Percentiles rank a stretch among this genome's conserved stretches.
Evolutionary conservation across 768 basidiomycete genomes (phyloP).

Genomic region (Tubosaeta sp.): DNA sequence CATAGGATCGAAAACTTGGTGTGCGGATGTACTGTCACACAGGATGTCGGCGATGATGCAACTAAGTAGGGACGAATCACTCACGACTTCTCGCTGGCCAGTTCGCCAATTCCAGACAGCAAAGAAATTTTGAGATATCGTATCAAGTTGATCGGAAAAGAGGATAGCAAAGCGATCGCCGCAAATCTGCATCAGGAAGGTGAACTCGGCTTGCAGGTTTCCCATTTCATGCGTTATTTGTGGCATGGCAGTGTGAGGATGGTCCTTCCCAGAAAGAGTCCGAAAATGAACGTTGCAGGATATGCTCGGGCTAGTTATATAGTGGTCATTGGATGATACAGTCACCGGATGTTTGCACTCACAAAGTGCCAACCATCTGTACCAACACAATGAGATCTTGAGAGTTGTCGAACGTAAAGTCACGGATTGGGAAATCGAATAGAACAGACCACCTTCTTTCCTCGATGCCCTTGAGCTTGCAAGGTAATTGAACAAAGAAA

Average conservation of each 20-base stretch:
- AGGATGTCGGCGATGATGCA: slow-evolving; percentile 2
- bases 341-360: slow-evolving; percentile 2
- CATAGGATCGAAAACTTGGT: slow-evolving; percentile 28
- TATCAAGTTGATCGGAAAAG: slow-evolving; percentile 12
- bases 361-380: slow-evolving; percentile 20
- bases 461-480: slow-evolving; percentile 24
- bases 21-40: slow-evolving; percentile 11
- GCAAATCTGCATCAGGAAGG: slow-evolving; percentile 31
- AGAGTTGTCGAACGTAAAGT: slow-evolving; percentile 35
- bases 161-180: slow-evolving; percentile 29
- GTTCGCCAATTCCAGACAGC: slow-evolving; percentile 35
- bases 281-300: slow-evolving; percentile 27
- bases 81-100: slow-evolving; percentile 27
- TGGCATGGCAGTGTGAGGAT: slow-evolving; percentile 17
- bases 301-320: slow-evolving; percentile 13
- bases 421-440: slow-evolving; percentile 27
- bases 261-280: slow-evolving; percentile 27
- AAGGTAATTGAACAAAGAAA: slow-evolving; percentile 28
- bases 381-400: slow-evolving; percentile 34
- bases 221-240: slow-evolving; percentile 12
- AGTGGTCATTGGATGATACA: slow-evolving; percentile 1
- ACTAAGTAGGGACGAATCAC: slow-evolving; percentile 1
- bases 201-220: slow-evolving; percentile 1
- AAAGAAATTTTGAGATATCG: slow-evolving; percentile 11
- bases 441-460: slow-evolving; percentile 25